A percentile compares a stretch with the other conserved stretches of the same genome.
Evolutionary conservation across 768 basidiomycete genomes (phyloP).

Genomic region (Pulveroboletus sp.): DNA sequence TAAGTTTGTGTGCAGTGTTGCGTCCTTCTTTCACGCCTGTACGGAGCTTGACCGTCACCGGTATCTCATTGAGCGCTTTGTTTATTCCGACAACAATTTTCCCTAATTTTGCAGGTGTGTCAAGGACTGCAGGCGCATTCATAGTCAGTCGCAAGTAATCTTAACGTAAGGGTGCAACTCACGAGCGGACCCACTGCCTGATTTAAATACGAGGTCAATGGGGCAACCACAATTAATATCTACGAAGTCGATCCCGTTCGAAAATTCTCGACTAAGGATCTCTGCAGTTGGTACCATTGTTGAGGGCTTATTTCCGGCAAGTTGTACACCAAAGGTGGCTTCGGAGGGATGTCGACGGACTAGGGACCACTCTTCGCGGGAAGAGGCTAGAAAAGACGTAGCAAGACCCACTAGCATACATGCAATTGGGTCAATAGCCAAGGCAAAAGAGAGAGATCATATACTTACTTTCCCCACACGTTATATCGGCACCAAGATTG

Average conservation of each 20-base stretch:
- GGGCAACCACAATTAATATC: conserved; percentile 97
- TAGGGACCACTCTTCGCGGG: conserved; percentile 93
- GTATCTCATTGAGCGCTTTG: conserved; percentile 82
- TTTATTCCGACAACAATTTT: conserved; percentile 91
- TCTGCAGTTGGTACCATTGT: conserved; percentile 80
- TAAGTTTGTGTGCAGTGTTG: conserved; percentile 85
- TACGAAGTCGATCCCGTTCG: conserved; percentile 75
- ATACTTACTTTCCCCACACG: conserved; percentile 82
- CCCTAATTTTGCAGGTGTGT: conserved; percentile 74
- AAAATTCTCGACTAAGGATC: conserved; percentile 64
- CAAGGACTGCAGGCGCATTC: conserved; percentile 57
- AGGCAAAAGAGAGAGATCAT: background rate
- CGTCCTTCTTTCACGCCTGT: conserved; percentile 88
- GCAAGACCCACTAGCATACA: conserved; percentile 82
- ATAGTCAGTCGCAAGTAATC: background rate
- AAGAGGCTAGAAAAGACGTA: conserved; percentile 80
- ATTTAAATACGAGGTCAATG: conserved; percentile 91
- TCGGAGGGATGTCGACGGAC: conserved; percentile 87
- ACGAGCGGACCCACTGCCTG: conserved; percentile 88
- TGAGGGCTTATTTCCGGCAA: conserved; percentile 84
- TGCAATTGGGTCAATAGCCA: background rate
- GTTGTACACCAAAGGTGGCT: conserved; percentile 81
- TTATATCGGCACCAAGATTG: conserved; percentile 86
- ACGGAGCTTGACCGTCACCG: conserved; percentile 86
- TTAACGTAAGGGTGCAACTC: conserved; percentile 29